Evolutionary conservation across 495 filamentous ascomycete species (phyloP).

Genomic region (Cercophora newfieldiana): DNA sequence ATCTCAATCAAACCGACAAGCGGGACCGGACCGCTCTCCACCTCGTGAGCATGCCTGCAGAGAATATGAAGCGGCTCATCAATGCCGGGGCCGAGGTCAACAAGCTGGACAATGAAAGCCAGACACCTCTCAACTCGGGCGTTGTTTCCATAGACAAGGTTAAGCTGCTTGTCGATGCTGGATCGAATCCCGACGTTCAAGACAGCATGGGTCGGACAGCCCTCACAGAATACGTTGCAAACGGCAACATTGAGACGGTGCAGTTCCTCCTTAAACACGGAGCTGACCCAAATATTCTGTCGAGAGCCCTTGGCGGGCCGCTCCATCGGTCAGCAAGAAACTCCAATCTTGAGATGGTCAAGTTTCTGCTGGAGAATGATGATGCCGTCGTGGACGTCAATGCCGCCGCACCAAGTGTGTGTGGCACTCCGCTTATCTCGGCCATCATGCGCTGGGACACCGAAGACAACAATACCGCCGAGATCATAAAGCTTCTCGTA

Average conservation of each 20-base stretch:
- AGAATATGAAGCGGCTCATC: slow-evolving; percentile 12
- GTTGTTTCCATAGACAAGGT: neutral
- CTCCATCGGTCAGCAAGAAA: neutral
- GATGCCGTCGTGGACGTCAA: slow-evolving; percentile 2
- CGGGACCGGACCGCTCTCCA: slow-evolving; percentile 3
- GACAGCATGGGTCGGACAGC: neutral
- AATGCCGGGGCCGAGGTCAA: slow-evolving; percentile 11
- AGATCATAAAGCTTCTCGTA: neutral
- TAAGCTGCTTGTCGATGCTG: neutral
- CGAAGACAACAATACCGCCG: neutral
- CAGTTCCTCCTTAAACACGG: slow-evolving; percentile 6
- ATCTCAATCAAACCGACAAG: slow-evolving; percentile 5
- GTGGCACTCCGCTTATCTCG: slow-evolving; percentile 1
- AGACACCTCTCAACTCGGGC: neutral
- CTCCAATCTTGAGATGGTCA: neutral
- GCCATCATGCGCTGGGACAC: neutral
- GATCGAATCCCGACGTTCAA: neutral
- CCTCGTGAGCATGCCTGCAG: neutral
- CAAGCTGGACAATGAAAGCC: neutral
- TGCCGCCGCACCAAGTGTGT: neutral
- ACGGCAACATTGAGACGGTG: neutral
- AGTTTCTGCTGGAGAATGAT: slow-evolving; percentile 8
- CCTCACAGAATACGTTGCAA: neutral
- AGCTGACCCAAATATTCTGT: slow-evolving; percentile 5
- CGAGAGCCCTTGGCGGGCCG: neutral